phyloP scores from a whole-genome alignment of 139 green algal species.

The Klebsormidium nitens region DNA sequence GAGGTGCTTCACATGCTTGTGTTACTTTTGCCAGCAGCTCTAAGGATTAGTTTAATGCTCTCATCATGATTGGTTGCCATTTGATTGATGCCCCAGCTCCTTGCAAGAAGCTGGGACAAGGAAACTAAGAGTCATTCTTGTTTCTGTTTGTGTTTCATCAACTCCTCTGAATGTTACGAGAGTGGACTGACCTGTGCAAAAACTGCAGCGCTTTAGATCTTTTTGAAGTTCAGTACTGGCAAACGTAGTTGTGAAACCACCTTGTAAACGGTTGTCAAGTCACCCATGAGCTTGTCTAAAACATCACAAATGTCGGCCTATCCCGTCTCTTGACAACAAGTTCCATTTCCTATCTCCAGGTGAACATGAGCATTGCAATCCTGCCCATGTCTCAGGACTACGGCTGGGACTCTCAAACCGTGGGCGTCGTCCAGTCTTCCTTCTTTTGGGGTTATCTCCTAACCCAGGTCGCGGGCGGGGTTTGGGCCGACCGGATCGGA shows the following conservation, averaged over 20 bases:
- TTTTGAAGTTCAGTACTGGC: neutral
- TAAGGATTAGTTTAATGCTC: too few species aligned
- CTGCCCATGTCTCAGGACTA: constrained; percentile 88
- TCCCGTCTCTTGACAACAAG: neutral
- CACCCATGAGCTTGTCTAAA: neutral
- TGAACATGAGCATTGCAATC: constrained; percentile 96
- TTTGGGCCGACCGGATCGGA: constrained; percentile 86
- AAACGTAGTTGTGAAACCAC: neutral
- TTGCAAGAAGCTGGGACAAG: too few species aligned
- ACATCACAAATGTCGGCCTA: neutral
- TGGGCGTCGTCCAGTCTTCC: constrained; percentile 90
- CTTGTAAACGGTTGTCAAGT: neutral
- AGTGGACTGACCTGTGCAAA: neutral
- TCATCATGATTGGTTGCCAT: too few species aligned
- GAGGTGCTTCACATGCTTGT: too few species aligned
- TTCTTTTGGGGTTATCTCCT: constrained; percentile 97
- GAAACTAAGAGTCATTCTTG: too few species aligned
- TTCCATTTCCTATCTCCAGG: constrained; percentile 11
- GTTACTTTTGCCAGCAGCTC: too few species aligned
- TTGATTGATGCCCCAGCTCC: too few species aligned
- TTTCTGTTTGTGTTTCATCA: too few species aligned
- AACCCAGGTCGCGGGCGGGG: constrained; percentile 73
- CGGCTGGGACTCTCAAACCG: constrained; percentile 71
- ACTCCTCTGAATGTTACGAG: too few species aligned
- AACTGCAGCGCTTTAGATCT: constrained; percentile 4